Base-by-base conservation (phyloP, 2,329 filamentous ascomycete genomes). In the Colletotrichum destructivum region DNA sequence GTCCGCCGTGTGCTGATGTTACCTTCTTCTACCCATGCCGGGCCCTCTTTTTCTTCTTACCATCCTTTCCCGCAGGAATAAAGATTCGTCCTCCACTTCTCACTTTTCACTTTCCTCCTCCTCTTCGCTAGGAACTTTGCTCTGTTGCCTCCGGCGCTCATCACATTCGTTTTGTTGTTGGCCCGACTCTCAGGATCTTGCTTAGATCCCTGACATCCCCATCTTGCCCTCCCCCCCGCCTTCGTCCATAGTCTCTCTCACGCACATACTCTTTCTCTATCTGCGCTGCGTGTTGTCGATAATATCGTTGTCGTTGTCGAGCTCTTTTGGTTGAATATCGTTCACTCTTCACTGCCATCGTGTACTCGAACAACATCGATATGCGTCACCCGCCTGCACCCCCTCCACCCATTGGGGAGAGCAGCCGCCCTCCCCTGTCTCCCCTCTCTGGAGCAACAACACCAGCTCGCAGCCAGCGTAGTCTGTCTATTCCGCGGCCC, bases 101-200 rank as follows among this genome's bases (percentile, higher is more conserved):
- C 59, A 64, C 59, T 47, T 46, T 64, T 71, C 65, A 42, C 40
- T 35, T 46, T 60, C 31, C 64, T 60, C 40, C 64, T 70, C 57
- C 47, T 31, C 47, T 52, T 66, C 62, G 62, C 46, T 52, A 74
- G 70, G 72, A 62, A 73, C 18, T 46, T 62, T 35, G 15, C 51
- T 66, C 61, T 72, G 70, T 74, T 72, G 55, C 47, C 70, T 69
- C 65, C 66, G 72, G 65, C 69, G 73, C 56, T 72, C 62, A 72
- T 42, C 61, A 74, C 72, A 66, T 62, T 73, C 70, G 70, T 74
- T 74, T 63, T 42, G 62, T 72, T 57, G 55, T 70, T 70, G 66
- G 70, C 42, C 54, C 46, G 51, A 69, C 40, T 56, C 51, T 54
- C 42, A 57, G 66, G 70, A 72, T 71, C 66, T 57, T 72, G 56